Percentiles rank a stretch among this genome's conserved stretches.
phyloP scores from a whole-genome alignment of 805 yeast genomes.

The Yarrowia phangngaensis region DNA sequence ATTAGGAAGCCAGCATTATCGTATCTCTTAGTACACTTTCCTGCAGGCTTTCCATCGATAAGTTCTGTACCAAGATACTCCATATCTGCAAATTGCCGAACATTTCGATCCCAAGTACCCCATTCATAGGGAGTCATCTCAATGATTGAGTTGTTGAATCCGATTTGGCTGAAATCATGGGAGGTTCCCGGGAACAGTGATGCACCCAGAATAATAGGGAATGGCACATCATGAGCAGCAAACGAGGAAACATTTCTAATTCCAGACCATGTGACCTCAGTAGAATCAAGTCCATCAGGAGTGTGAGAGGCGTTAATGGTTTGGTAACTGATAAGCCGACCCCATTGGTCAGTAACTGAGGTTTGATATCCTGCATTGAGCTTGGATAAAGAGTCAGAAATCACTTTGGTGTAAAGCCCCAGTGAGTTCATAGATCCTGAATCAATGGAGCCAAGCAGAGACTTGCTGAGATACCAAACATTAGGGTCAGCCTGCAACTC shows the following conservation, averaged over 20 bases:
- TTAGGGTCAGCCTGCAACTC: constrained; percentile 47
- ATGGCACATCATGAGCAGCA: constrained; percentile 61
- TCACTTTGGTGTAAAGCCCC: constrained; percentile 48
- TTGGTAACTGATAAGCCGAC: constrained; percentile 68
- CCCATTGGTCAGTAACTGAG: constrained; percentile 77
- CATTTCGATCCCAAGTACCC: constrained; percentile 84
- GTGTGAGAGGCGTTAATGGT: constrained; percentile 64
- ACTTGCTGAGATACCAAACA: constrained; percentile 66
- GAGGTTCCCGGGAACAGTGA: constrained; percentile 21
- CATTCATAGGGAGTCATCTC: constrained; percentile 57
- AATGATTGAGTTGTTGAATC: constrained; percentile 23
- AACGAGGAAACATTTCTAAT: constrained; percentile 60
- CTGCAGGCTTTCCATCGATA: constrained; percentile 53
- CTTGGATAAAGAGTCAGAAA: constrained; percentile 53
- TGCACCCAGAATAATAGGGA: constrained; percentile 57
- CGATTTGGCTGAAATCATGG: constrained; percentile 3
- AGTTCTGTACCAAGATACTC: constrained; percentile 68
- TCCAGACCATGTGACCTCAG: constrained; percentile 49
- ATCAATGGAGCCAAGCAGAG: constrained; percentile 62
- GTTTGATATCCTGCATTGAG: constrained; percentile 63
- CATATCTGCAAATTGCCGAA: constrained; percentile 60
- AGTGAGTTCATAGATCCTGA: constrained; percentile 61
- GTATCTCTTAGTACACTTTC: constrained; percentile 59
- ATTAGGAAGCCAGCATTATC: constrained; percentile 79
- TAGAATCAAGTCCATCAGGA: constrained; percentile 51